Evolutionary conservation across 352 stramenopile species (phyloP), one percentile per base, ranked within the genome.

Genomic region (Pythium utonaiense): DNA sequence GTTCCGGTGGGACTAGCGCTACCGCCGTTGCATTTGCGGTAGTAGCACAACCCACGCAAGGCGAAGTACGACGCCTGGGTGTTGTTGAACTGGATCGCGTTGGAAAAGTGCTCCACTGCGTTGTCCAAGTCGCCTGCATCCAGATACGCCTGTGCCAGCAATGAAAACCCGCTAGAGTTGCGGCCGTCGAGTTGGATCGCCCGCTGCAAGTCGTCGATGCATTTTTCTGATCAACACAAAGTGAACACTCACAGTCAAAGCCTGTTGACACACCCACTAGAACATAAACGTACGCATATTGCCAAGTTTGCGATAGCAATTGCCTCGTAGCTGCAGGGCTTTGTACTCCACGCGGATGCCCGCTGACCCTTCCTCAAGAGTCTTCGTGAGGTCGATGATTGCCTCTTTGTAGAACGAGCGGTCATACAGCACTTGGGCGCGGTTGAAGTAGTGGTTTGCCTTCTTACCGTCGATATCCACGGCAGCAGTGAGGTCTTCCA

Each of bases 401-500:
- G 83, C 83, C 57, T 91, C 80, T 38, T 71, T 71, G 44, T 77
- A 91, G 53, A 88, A 89, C 0, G 72, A 71, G 3, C 70, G 62
- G 19, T 93, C 81, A 21, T 86, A 78, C 9, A 93, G 59, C 38
- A 93, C 79, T 22, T 86, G 77, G 9, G 79, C 83, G 3, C 83
- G 77, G n/a, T 82, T 93, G 40, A 91, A 86, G 54, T 85, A 91
- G 57, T 93, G 83, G 3, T 71, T 71, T 1, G 70, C 83, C 48
- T 90, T 89, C 33, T 86, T 84, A 22, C 69, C 67, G 50, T 93
- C 83, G 50, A 89, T 74, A 50, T 91, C 83, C 36, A 89, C 79
- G 22, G 83, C 83, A 3, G 70, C 63, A 1, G 79, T 93, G 25
- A 93, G 70, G 22, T 93, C 81, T 40, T 89, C 76, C 7, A 93